phyloP scores from a whole-genome alignment of 2,329 filamentous ascomycete genomes.

The Elsinoe perseae region DNA sequence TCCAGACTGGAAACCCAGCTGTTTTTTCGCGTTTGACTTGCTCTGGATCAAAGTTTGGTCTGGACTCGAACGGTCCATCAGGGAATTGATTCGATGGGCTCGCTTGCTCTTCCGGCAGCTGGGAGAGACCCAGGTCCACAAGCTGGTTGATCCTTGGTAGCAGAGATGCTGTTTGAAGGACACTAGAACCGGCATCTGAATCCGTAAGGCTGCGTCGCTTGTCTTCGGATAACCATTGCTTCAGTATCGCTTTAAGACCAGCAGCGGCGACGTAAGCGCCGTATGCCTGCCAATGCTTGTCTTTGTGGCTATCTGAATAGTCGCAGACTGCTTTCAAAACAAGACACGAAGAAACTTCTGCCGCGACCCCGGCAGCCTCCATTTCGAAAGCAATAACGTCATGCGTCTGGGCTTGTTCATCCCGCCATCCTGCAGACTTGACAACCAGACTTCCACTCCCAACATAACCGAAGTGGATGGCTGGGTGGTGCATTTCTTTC shows the following conservation, averaged over 20 bases:
- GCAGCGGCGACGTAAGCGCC: constrained; percentile 18
- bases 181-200: no score
- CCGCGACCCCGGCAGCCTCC: constrained; percentile 20
- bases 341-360: neutral
- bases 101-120: no score
- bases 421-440: constrained; percentile 18
- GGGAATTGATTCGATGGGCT: no score
- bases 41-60: no score
- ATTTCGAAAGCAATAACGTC: constrained; percentile 21
- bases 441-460: constrained; percentile 19
- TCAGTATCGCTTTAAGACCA: constrained; percentile 13
- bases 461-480: constrained; percentile 12
- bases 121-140: no score
- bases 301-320: constrained; percentile 23
- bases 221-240: neutral
- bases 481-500: neutral
- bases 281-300: constrained; percentile 20
- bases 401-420: constrained; percentile 23
- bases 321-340: constrained; percentile 21
- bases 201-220: no score
- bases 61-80: no score
- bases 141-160: no score
- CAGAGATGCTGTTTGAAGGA: no score
- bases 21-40: no score
- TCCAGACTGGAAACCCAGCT: no score